These are phyloP conservation scores for Apophysomyces elegans DNA, from an alignment of 371 early-diverging fungal genomes.

Conservation along the genomic window DNA sequence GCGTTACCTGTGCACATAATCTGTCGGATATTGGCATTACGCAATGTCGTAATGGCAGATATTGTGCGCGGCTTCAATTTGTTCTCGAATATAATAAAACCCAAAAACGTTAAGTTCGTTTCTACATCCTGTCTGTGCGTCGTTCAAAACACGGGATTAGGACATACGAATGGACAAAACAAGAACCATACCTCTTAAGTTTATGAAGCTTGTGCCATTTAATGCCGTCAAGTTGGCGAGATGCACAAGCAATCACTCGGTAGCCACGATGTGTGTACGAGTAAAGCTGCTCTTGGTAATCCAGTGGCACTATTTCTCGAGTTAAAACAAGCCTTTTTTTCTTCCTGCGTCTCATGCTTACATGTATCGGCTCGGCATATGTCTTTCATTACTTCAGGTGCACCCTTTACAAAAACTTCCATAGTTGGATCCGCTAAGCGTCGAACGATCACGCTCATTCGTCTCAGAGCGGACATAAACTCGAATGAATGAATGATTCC, in stretches of 20 bases:
- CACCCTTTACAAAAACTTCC: conserved; percentile 96
- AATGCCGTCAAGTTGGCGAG: conserved; percentile 69
- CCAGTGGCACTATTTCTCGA: conserved; percentile 67
- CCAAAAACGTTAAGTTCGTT: conserved; percentile 85
- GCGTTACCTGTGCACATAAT: conserved; percentile 96
- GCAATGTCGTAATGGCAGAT: conserved; percentile 83
- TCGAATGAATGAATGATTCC: conserved; percentile 95
- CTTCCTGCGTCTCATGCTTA: conserved; percentile 34
- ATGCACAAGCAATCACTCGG: conserved; percentile 94
- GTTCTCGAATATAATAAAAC: conserved; percentile 99
- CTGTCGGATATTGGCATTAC: conserved; percentile 88
- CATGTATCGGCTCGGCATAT: conserved; percentile 80
- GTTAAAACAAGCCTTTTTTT: not conserved
- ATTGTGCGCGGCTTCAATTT: conserved; percentile 92
- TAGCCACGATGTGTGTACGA: conserved; percentile 94
- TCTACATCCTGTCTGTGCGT: conserved; percentile 83
- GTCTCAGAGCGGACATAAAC: conserved; percentile 89
- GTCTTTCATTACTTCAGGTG: conserved; percentile 92
- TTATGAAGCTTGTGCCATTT: conserved; percentile 82
- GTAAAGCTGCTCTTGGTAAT: conserved; percentile 80
- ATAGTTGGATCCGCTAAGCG: conserved; percentile 67
- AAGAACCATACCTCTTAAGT: conserved; percentile 59
- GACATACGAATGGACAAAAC: not conserved
- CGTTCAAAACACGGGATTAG: conserved; percentile 1
- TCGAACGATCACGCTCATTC: conserved; percentile 96